phyloP scores from a whole-genome alignment of 345 rosid species.

The Syzygium aqueum region DNA sequence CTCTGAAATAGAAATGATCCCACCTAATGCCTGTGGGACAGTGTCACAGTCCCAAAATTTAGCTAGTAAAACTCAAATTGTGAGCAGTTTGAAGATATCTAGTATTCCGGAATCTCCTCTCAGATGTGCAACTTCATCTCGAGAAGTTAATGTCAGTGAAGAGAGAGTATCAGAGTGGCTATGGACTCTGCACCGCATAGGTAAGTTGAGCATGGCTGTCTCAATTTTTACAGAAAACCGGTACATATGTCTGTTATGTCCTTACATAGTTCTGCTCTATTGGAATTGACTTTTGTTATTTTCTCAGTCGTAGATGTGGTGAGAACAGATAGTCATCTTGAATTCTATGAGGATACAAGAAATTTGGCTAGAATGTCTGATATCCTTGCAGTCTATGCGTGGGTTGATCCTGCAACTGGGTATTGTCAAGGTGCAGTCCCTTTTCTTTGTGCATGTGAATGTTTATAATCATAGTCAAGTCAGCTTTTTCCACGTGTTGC shows the following conservation, averaged over 20 bases:
- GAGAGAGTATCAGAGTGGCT: constrained; percentile 85
- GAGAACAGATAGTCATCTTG: constrained; percentile 89
- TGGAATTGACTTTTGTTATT: constrained; percentile 8
- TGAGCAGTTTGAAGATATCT: constrained; percentile 48
- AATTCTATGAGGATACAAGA: constrained; percentile 72
- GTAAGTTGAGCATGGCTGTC: constrained; percentile 19
- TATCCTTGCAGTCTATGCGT: constrained; percentile 93
- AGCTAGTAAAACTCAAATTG: constrained; percentile 25
- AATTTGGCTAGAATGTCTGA: constrained; percentile 93
- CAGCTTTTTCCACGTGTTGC: background rate
- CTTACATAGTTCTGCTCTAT: background rate
- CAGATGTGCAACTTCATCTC: constrained; percentile 28
- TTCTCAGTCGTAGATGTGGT: constrained; percentile 88
- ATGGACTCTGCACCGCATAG: constrained; percentile 90
- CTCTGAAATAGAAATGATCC: constrained; percentile 55
- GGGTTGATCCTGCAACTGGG: constrained; percentile 95
- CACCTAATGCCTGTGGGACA: constrained; percentile 24
- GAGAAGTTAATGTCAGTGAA: constrained; percentile 28
- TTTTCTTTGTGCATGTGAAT: background rate
- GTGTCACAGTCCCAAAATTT: constrained; percentile 19
- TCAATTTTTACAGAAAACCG: background rate
- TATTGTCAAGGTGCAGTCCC: constrained; percentile 78
- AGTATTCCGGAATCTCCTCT: constrained; percentile 48
- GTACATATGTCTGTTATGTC: background rate
- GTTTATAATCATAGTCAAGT: background rate